These are phyloP conservation scores for Sclerotinia nivalis DNA, from an alignment of 2,329 filamentous ascomycete genomes.

Conservation along the genomic window DNA sequence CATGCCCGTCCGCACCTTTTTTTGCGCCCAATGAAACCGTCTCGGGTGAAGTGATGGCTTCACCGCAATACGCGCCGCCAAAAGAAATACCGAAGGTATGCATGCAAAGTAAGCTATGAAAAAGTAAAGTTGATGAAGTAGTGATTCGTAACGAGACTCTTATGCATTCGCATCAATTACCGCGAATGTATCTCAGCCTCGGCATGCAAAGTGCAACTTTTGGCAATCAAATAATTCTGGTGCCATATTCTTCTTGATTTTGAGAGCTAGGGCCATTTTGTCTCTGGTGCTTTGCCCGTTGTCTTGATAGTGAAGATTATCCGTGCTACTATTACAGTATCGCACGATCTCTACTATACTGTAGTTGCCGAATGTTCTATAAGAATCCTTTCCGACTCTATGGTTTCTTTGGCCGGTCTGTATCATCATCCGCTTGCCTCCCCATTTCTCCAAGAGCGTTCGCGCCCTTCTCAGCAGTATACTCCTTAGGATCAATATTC, in stretches of 20 bases:
- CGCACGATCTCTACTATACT: background rate
- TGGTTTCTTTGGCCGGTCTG: constrained; percentile 22
- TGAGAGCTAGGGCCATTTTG: background rate
- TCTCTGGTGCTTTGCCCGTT: background rate
- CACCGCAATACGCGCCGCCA: constrained; percentile 15
- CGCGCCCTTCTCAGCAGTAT: constrained; percentile 17
- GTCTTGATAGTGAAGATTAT: background rate
- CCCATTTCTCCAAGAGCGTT: constrained; percentile 1
- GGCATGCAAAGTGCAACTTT: constrained; percentile 1
- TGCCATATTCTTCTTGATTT: background rate
- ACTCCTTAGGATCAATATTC: constrained; percentile 44
- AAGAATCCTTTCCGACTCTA: constrained; percentile 13
- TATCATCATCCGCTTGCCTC: constrained; percentile 13
- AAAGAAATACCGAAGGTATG: constrained; percentile 13
- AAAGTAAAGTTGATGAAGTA: background rate
- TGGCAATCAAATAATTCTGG: background rate
- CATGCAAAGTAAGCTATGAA: constrained; percentile 1
- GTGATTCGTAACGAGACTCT: background rate
- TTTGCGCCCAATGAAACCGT: background rate
- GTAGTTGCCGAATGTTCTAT: background rate
- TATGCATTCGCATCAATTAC: constrained; percentile 5
- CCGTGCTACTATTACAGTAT: background rate
- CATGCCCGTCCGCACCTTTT: background rate
- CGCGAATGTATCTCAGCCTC: constrained; percentile 14
- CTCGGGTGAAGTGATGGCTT: background rate